A percentile compares a stretch with the other conserved stretches of the same genome.
Evolutionary conservation across 768 basidiomycete species (phyloP).

Genomic region (Russula ochroleuca): DNA sequence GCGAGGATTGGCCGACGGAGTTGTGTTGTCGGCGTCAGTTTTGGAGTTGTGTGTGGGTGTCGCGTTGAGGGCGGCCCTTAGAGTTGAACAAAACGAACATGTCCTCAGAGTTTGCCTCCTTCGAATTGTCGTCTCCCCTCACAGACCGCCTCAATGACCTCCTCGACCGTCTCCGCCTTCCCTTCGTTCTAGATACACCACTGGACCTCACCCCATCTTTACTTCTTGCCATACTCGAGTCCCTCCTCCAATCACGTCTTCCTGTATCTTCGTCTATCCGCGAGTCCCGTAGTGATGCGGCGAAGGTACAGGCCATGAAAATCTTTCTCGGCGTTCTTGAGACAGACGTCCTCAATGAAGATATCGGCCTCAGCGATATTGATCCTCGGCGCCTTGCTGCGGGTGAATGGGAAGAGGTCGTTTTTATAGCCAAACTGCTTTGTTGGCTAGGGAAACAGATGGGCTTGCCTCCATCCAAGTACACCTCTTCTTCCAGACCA

Average conservation of each 20-base stretch:
- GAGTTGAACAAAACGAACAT: background rate
- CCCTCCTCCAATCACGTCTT: slow-evolving; percentile 51
- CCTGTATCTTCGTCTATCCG: slow-evolving; percentile 41
- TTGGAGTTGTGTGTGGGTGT: background rate
- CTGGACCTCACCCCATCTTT: slow-evolving; percentile 66
- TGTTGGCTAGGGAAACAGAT: slow-evolving; percentile 60
- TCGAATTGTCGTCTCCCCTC: slow-evolving; percentile 23
- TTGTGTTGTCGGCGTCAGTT: background rate
- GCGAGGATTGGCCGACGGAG: background rate
- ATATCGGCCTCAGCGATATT: slow-evolving; percentile 60
- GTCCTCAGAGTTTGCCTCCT: slow-evolving; percentile 18
- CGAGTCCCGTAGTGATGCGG: slow-evolving; percentile 35
- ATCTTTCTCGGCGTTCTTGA: slow-evolving; percentile 72
- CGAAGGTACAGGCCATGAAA: slow-evolving; percentile 63
- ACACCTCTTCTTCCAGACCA: slow-evolving; percentile 6
- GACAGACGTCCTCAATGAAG: slow-evolving; percentile 52
- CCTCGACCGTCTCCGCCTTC: slow-evolving; percentile 33
- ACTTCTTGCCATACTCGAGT: slow-evolving; percentile 66
- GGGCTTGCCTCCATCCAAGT: slow-evolving; percentile 35
- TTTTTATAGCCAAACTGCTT: slow-evolving; percentile 59
- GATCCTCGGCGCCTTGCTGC: slow-evolving; percentile 62
- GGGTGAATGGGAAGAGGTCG: slow-evolving; percentile 63
- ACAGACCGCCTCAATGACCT: slow-evolving; percentile 34
- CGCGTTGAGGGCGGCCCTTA: background rate
- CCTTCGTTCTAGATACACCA: slow-evolving; percentile 35